Evolutionary conservation across 805 yeast species (phyloP).

Genomic region (Pichia cephalocereana): DNA sequence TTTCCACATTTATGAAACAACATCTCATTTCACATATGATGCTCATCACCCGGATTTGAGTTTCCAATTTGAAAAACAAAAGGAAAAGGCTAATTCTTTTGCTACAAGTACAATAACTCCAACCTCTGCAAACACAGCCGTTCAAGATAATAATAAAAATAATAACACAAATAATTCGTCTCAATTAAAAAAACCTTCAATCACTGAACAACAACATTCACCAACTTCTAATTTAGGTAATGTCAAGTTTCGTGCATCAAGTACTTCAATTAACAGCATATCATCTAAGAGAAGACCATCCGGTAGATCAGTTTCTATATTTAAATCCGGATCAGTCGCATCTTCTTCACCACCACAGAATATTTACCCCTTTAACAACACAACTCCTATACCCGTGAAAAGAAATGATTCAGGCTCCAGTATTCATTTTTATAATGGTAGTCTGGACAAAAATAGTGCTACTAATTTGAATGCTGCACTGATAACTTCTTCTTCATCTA

Average conservation of each 20-base stretch:
- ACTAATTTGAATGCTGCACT: constrained; percentile 2
- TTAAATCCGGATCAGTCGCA: constrained; percentile 52
- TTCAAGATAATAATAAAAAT: background rate
- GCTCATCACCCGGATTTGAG: background rate
- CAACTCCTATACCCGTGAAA: constrained; percentile 31
- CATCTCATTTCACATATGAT: background rate
- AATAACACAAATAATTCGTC: too few relatives aligned
- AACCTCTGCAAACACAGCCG: background rate
- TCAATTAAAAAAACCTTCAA: too few relatives aligned
- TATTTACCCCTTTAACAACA: constrained; percentile 16
- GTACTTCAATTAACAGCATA: constrained; percentile 17
- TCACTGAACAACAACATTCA: background rate
- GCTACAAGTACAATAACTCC: background rate
- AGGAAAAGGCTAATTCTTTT: background rate
- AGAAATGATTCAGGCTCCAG: constrained; percentile 37
- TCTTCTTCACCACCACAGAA: constrained; percentile 18
- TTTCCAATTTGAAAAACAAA: constrained; percentile 14
- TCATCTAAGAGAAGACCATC: constrained; percentile 23
- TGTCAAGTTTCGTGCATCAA: constrained; percentile 14
- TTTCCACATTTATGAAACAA: constrained; percentile 31
- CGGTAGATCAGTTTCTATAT: constrained; percentile 43
- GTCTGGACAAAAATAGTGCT: background rate
- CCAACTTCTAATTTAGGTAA: constrained; percentile 5
- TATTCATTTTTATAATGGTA: constrained; percentile 5
- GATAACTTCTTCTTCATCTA: constrained; percentile 33